These are phyloP conservation scores for Pulveroboletus sp. DNA, from an alignment of 768 basidiomycete species.

Conservation along the genomic window DNA sequence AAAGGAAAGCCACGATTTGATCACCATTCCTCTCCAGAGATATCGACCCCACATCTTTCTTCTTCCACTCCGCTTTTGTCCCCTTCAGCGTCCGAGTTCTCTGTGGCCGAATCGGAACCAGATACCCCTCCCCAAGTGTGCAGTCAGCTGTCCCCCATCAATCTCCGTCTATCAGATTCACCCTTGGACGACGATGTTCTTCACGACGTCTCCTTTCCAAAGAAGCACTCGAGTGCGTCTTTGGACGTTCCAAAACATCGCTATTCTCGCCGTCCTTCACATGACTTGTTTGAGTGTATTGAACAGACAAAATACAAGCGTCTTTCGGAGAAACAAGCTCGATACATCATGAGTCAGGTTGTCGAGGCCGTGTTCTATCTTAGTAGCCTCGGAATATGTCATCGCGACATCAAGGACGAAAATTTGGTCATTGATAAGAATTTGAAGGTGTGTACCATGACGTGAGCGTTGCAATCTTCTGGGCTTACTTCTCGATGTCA, in stretches of 20 bases:
- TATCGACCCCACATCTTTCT: constrained; percentile 20
- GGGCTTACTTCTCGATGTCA: constrained; percentile 28
- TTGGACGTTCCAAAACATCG: constrained; percentile 33
- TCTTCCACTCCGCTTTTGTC: constrained; percentile 52
- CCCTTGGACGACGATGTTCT: constrained; percentile 8
- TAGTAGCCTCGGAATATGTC: constrained; percentile 77
- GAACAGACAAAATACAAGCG: constrained; percentile 80
- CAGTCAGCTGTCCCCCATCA: constrained; percentile 20
- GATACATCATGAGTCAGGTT: constrained; percentile 82
- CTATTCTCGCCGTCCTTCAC: constrained; percentile 69
- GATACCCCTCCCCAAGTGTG: constrained; percentile 39
- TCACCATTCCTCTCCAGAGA: constrained; percentile 24
- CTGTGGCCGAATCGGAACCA: constrained; percentile 40
- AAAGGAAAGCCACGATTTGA: constrained; percentile 31
- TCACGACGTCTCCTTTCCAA: constrained; percentile 4
- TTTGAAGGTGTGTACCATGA: constrained; percentile 48
- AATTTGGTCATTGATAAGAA: constrained; percentile 79
- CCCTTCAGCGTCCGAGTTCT: constrained; percentile 49
- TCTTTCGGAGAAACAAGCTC: constrained; percentile 72
- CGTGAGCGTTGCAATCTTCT: background rate
- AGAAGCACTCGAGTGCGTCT: constrained; percentile 7
- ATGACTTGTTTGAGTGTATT: constrained; percentile 94
- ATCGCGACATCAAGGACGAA: constrained; percentile 97
- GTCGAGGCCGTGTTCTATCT: constrained; percentile 82
- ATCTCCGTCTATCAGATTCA: constrained; percentile 14